Conservation (phyloP, 2,329 filamentous ascomycete species). For the Pseudogymnoascus sp. region DNA sequence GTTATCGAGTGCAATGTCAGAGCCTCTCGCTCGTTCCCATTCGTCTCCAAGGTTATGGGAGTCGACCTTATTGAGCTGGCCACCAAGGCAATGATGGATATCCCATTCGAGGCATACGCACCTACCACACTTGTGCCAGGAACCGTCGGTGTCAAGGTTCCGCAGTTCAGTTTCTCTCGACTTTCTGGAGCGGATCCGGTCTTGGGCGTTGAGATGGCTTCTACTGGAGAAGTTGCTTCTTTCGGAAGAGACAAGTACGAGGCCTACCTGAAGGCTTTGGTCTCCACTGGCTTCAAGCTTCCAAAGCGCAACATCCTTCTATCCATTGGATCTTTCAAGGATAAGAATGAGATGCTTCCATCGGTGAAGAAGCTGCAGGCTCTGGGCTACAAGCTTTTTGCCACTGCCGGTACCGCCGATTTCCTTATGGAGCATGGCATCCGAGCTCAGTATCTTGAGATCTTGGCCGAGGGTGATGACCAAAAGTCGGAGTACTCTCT, state of each 20-base stretch:
- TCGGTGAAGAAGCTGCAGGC: constrained; percentile 83
- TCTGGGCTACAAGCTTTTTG: constrained; percentile 91
- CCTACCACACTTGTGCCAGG: constrained; percentile 65
- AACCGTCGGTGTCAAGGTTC: constrained; percentile 94
- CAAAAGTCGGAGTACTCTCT: constrained; percentile 95
- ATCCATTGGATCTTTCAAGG: constrained; percentile 94
- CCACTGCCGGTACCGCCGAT: constrained; percentile 91
- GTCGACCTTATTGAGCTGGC: constrained; percentile 98
- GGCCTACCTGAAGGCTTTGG: constrained; percentile 90
- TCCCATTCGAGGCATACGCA: constrained; percentile 77
- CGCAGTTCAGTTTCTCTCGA: constrained; percentile 97
- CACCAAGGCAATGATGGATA: constrained; percentile 87
- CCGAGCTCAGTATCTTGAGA: constrained; percentile 86
- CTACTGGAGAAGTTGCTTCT: constrained; percentile 93
- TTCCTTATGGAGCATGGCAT: constrained; percentile 91
- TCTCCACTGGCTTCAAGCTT: constrained; percentile 93
- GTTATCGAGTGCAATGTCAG: constrained; percentile 99
- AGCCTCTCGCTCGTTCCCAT: constrained; percentile 92
- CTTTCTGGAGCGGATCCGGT: constrained; percentile 94
- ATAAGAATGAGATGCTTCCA: constrained; percentile 94
- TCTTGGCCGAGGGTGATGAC: constrained; percentile 69
- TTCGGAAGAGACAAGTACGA: constrained; percentile 96
- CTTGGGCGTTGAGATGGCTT: constrained; percentile 97
- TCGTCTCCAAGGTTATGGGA: constrained; percentile 97
- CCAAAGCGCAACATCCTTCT: constrained; percentile 92